Conservation (phyloP, 768 basidiomycete species). For the Macrocybe gigantea region DNA sequence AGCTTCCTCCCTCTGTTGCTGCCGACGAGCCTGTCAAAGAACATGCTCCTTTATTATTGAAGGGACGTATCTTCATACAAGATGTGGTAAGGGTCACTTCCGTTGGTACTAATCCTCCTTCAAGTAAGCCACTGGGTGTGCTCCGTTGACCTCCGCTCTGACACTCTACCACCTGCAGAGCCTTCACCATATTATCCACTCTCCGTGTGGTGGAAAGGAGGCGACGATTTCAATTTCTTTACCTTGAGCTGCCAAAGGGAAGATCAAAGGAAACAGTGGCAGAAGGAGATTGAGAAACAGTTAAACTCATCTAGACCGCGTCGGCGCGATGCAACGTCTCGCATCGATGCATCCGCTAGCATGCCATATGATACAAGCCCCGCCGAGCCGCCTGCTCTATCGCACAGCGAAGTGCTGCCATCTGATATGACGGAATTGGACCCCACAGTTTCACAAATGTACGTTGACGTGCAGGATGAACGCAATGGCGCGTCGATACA, state of each 20-base stretch:
- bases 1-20: slow-evolving; percentile 43
- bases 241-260: slow-evolving; percentile 89
- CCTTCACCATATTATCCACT: slow-evolving; percentile 67
- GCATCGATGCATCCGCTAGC: too few relatives aligned
- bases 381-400: too few relatives aligned
- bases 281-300: slow-evolving; percentile 79
- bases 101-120: slow-evolving; percentile 46
- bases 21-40: slow-evolving; percentile 61
- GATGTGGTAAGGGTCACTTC: slow-evolving; percentile 85
- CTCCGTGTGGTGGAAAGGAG: slow-evolving; percentile 92
- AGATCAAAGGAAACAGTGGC: slow-evolving; percentile 92
- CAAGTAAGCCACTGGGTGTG: slow-evolving; percentile 40
- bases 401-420: too few relatives aligned
- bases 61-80: slow-evolving; percentile 95
- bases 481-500: too few relatives aligned
- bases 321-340: too few relatives aligned
- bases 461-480: too few relatives aligned
- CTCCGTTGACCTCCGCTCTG: slow-evolving; percentile 1
- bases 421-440: too few relatives aligned
- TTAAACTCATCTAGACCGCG: slow-evolving; percentile 37
- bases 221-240: slow-evolving; percentile 90
- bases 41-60: slow-evolving; percentile 78
- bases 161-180: slow-evolving; percentile 22
- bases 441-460: too few relatives aligned
- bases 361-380: too few relatives aligned